These are phyloP conservation scores for Trichomonas vaginalis DNA, from an alignment of 208 protist species.

Conservation along the genomic window DNA sequence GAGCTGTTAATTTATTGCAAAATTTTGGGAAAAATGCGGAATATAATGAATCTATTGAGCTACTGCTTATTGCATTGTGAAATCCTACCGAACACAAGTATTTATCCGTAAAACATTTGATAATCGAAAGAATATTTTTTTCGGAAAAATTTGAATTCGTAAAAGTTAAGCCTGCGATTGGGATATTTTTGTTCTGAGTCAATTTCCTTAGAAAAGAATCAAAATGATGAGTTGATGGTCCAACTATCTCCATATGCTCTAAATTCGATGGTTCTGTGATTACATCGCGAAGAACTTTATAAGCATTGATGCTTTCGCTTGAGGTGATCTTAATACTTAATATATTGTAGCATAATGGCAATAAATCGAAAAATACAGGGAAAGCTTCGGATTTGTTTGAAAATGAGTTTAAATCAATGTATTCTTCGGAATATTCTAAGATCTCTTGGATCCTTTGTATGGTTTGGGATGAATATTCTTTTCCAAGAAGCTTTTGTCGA, in stretches of 20 bases:
- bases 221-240: not conserved
- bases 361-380: not conserved
- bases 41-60: not conserved
- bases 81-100: not conserved
- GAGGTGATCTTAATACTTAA: not conserved
- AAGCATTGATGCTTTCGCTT: not conserved
- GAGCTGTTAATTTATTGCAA: not conserved
- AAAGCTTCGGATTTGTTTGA: not conserved
- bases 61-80: not conserved
- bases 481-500: not conserved
- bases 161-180: not conserved
- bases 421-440: not conserved
- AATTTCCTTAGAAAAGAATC: not conserved
- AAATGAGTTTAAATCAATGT: not conserved
- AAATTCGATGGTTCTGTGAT: not conserved
- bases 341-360: not conserved
- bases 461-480: not conserved
- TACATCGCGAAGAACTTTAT: not conserved
- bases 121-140: not conserved
- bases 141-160: not conserved
- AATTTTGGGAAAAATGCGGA: not conserved
- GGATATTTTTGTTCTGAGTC: not conserved
- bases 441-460: not conserved
- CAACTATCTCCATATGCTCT: not conserved
- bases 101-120: not conserved